phyloP scores from a whole-genome alignment of 169 alveolate species.

The Eimeria sp. region DNA sequence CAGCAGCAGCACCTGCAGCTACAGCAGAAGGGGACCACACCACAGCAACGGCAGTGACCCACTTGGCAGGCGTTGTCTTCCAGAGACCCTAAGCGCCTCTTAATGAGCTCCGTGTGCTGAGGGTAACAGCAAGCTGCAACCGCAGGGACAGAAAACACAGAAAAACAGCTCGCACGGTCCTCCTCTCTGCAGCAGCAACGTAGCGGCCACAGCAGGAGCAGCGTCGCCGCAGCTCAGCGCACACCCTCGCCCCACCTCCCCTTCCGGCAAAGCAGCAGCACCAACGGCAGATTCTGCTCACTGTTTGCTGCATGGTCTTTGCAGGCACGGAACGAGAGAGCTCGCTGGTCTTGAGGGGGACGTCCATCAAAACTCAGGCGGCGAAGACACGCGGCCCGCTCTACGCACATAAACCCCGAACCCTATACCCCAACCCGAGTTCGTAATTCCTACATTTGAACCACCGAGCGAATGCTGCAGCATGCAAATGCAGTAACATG shows the following conservation, averaged over 20 bases:
- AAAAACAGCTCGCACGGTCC: not conserved
- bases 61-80: conserved; percentile 49
- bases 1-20: not conserved
- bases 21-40: not conserved
- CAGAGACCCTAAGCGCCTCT: conserved; percentile 37
- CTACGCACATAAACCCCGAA: conserved; percentile 4
- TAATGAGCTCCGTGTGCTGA: conserved; percentile 66
- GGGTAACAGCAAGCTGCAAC: conserved; percentile 74
- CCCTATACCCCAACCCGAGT: not conserved
- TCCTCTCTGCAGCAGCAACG: not conserved
- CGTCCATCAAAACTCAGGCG: conserved; percentile 69
- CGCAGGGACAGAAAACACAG: conserved; percentile 1
- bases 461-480: too few relatives aligned
- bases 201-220: not conserved
- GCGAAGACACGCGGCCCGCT: conserved; percentile 55
- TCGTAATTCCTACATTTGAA: not conserved
- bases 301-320: conserved; percentile 65
- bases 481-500: not conserved
- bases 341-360: conserved; percentile 61
- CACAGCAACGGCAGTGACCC: not conserved
- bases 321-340: conserved; percentile 32
- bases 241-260: not conserved
- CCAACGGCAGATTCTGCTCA: not conserved
- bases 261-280: not conserved
- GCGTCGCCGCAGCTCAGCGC: not conserved